phyloP scores from a whole-genome alignment of 2,329 filamentous ascomycete species.

The Fusarium tanahbumbuense region DNA sequence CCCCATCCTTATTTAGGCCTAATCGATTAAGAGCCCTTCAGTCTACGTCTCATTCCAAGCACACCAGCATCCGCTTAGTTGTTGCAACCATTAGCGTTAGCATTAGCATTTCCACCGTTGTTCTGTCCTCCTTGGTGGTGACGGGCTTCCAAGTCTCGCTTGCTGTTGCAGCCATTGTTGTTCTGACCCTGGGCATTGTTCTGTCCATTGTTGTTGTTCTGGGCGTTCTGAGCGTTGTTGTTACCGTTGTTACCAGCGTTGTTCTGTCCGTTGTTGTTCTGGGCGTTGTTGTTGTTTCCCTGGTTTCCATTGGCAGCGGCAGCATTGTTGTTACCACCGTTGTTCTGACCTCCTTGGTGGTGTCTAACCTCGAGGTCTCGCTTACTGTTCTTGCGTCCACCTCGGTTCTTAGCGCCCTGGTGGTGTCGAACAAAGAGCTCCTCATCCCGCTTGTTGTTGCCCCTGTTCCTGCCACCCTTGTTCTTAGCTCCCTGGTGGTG shows the following conservation, averaged over 20 bases:
- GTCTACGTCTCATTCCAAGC: not conserved
- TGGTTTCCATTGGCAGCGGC: not conserved
- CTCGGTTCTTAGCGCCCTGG: not conserved
- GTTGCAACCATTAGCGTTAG: slow-evolving; percentile 9
- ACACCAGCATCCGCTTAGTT: not conserved
- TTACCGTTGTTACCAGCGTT: not conserved
- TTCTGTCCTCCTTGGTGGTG: slow-evolving; percentile 14
- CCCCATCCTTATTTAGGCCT: too few species aligned
- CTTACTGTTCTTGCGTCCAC: not conserved
- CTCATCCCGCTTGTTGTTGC: not conserved
- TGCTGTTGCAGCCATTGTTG: slow-evolving; percentile 6
- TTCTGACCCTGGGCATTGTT: not conserved
- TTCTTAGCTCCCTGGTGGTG: not conserved
- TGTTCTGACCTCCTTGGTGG: not conserved
- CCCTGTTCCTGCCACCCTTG: not conserved
- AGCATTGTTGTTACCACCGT: not conserved
- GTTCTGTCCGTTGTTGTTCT: not conserved
- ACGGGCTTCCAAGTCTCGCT: slow-evolving; percentile 7
- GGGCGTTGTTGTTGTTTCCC: not conserved
- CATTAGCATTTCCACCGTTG: slow-evolving; percentile 6
- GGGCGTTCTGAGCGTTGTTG: not conserved
- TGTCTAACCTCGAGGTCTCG: not conserved
- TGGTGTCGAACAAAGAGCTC: not conserved
- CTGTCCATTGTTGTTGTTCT: not conserved
- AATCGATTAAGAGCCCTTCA: not conserved